Conservation (phyloP, 1,139 yeast genomes). For the Hemisphaericaspora xylanilytica region DNA sequence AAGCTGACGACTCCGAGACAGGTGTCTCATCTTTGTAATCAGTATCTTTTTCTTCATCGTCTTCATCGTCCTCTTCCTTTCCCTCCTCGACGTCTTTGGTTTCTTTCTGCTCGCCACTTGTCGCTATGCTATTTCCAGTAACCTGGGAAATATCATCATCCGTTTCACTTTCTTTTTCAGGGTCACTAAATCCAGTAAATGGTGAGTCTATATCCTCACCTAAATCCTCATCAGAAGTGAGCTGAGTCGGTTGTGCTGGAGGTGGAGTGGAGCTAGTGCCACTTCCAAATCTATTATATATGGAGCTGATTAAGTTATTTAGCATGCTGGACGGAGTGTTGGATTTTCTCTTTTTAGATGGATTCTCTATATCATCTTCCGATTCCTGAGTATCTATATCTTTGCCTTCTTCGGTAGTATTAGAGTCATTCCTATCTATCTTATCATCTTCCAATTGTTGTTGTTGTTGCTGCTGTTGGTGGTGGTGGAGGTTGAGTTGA, state of each 20-base stretch:
- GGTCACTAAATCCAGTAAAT: slow-evolving; percentile 19
- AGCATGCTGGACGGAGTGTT: slow-evolving; percentile 3
- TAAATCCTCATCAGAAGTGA: slow-evolving; percentile 11
- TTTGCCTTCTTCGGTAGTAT: slow-evolving; percentile 12
- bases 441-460: too few relatives aligned
- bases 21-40: slow-evolving; percentile 11
- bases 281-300: slow-evolving; percentile 4
- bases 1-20: slow-evolving; percentile 2
- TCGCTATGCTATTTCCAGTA: slow-evolving; percentile 8
- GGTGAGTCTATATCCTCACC: slow-evolving; percentile 15
- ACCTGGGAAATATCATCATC: slow-evolving; percentile 14
- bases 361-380: slow-evolving; percentile 11
- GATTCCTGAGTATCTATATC: slow-evolving; percentile 9
- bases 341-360: slow-evolving; percentile 1
- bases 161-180: slow-evolving; percentile 24
- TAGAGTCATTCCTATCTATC: too few relatives aligned
- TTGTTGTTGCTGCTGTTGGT: too few relatives aligned
- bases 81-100: slow-evolving; percentile 5
- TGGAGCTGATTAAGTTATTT: slow-evolving; percentile 2
- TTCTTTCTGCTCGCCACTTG: too few relatives aligned
- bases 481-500: too few relatives aligned
- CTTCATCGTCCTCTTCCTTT: slow-evolving; percentile 1
- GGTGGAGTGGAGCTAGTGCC: slow-evolving; percentile 8
- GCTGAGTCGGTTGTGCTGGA: not conserved
- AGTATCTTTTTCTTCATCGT: slow-evolving; percentile 23